Evolutionary conservation across 2,329 filamentous ascomycete genomes (phyloP).

Genomic region (Exophiala spinifera): DNA sequence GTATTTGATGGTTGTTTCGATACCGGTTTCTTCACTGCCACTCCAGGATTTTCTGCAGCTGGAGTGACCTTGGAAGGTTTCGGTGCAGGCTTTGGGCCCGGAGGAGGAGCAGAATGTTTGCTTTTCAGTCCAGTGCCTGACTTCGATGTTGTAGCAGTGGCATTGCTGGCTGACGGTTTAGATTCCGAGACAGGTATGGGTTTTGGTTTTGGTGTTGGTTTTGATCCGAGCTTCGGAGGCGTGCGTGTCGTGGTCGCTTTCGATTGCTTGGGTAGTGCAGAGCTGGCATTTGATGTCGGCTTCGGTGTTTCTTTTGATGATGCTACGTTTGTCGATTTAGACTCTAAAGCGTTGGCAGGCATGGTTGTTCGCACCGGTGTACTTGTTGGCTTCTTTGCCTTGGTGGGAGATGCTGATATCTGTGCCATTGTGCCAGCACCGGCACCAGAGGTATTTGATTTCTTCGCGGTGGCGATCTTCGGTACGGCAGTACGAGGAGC

Average conservation of each 20-base stretch:
- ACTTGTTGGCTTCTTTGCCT: constrained; percentile 1
- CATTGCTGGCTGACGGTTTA: no score
- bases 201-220: no score
- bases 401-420: not conserved
- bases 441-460: not conserved
- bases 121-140: no score
- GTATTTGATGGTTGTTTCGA: no score
- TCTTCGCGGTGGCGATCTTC: constrained; percentile 5
- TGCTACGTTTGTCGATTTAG: not conserved
- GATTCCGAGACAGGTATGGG: no score
- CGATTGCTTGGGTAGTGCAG: not conserved
- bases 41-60: not conserved
- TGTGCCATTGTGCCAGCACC: not conserved
- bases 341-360: not conserved
- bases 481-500: not conserved
- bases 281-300: not conserved
- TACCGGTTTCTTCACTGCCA: no score
- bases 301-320: not conserved
- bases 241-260: not conserved
- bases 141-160: no score
- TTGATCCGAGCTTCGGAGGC: no score
- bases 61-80: not conserved
- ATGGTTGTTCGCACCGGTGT: not conserved
- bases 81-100: not conserved
- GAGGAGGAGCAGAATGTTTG: no score